Conservation (phyloP, 352 stramenopile genomes). For the Thraustochytrium sp. region DNA sequence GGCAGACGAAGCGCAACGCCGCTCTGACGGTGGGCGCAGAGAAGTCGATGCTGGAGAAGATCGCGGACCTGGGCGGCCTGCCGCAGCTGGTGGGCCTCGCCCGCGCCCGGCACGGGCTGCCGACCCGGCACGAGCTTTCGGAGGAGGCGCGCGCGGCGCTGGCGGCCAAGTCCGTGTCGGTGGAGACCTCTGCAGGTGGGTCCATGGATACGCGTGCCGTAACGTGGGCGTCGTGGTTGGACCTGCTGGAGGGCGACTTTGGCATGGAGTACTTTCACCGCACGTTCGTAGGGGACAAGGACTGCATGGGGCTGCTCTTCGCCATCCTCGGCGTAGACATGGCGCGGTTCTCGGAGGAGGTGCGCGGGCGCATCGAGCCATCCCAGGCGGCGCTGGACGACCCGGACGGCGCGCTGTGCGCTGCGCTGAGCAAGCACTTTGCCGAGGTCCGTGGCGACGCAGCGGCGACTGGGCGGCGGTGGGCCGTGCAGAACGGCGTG, state of each 20-base stretch:
- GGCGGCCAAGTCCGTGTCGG: not conserved
- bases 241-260: not conserved
- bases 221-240: slow-evolving; percentile 36
- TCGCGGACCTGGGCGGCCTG: slow-evolving; percentile 32
- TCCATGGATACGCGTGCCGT: not conserved
- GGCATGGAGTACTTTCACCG: not conserved
- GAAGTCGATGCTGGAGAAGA: not conserved
- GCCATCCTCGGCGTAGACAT: not conserved
- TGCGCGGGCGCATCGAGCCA: not conserved
- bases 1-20: not conserved
- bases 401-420: slow-evolving; percentile 6
- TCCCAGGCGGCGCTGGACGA: not conserved
- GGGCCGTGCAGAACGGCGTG: not conserved
- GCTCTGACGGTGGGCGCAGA: not conserved
- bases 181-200: not conserved
- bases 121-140: not conserved
- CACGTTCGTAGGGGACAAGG: not conserved
- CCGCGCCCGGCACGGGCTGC: not conserved
- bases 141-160: not conserved
- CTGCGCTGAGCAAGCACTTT: slow-evolving; percentile 23
- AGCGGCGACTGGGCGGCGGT: not conserved
- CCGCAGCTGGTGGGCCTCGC: not conserved
- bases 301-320: slow-evolving; percentile 41
- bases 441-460: not conserved
- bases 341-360: not conserved